Evolutionary conservation across 176 grass and related monocot species (phyloP).

Genomic region (Hordeum marinum): DNA sequence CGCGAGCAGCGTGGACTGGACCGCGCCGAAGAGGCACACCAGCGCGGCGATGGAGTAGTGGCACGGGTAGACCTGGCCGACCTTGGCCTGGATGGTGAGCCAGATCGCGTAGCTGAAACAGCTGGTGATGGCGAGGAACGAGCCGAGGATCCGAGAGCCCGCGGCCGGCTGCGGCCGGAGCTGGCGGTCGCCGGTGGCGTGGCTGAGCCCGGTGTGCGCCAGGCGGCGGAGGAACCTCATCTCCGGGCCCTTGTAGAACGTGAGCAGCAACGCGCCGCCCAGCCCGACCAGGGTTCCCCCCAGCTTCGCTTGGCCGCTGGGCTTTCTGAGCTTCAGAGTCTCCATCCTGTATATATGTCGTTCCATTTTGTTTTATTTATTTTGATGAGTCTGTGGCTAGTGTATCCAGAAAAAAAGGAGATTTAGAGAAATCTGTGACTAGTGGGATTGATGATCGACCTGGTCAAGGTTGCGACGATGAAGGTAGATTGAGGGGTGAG

Average conservation of each 20-base stretch:
- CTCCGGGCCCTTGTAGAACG: slow-evolving; percentile 52
- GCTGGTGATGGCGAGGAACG: slow-evolving; percentile 42
- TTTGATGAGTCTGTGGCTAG: too few relatives aligned
- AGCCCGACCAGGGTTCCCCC: slow-evolving; percentile 43
- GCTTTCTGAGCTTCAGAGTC: slow-evolving; percentile 27
- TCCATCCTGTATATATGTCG: slow-evolving; percentile 32
- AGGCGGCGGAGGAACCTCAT: slow-evolving; percentile 10
- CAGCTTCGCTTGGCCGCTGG: slow-evolving; percentile 44
- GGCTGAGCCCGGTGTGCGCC: background rate
- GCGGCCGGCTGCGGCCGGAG: background rate
- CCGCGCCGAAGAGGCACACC: slow-evolving; percentile 39
- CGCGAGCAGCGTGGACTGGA: slow-evolving; percentile 36
- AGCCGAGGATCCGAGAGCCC: slow-evolving; percentile 13
- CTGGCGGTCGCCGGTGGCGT: too few relatives aligned
- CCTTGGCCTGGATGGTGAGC: slow-evolving; percentile 50
- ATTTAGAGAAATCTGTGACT: background rate
- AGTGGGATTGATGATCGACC: slow-evolving; percentile 3
- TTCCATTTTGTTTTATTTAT: background rate
- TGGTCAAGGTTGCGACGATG: slow-evolving; percentile 46
- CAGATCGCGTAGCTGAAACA: slow-evolving; percentile 51
- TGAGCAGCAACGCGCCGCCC: slow-evolving; percentile 52
- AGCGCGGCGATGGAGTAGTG: slow-evolving; percentile 60
- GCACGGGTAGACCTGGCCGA: slow-evolving; percentile 42
- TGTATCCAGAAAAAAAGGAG: background rate
- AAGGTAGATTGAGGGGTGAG: slow-evolving; percentile 52